Conservation (phyloP, 495 filamentous ascomycete genomes). For the Lichenothelia convexa region DNA sequence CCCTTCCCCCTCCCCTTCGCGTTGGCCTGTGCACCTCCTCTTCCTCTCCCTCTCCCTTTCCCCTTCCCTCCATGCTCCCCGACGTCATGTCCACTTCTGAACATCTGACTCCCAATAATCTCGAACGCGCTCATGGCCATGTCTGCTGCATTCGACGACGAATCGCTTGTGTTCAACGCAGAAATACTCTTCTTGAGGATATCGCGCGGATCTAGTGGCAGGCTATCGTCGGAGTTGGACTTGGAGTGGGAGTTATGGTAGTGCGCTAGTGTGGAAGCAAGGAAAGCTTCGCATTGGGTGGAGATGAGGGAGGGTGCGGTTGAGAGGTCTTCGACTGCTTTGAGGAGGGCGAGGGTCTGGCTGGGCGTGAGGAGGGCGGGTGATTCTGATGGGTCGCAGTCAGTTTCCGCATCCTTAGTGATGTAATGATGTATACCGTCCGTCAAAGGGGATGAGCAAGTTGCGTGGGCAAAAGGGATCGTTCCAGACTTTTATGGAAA, state of each 20-base stretch:
- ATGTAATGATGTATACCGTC: background rate
- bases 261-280: slow-evolving; percentile 34
- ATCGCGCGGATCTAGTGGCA: slow-evolving; percentile 34
- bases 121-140: slow-evolving; percentile 37
- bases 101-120: slow-evolving; percentile 52
- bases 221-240: slow-evolving; percentile 3
- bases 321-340: slow-evolving; percentile 66
- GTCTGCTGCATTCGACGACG: no score
- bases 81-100: no score
- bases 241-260: no score
- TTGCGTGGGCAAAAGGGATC: background rate
- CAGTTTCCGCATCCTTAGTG: no score
- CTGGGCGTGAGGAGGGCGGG: slow-evolving; percentile 33
- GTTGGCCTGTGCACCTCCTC: no score
- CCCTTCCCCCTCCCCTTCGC: no score
- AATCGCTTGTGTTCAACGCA: no score
- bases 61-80: no score
- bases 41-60: no score
- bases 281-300: slow-evolving; percentile 49
- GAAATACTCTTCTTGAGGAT: slow-evolving; percentile 32
- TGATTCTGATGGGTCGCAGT: slow-evolving; percentile 16
- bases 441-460: background rate
- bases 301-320: slow-evolving; percentile 54
- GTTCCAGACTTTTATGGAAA: no score
- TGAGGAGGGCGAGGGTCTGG: slow-evolving; percentile 58